phyloP scores from a whole-genome alignment of 192 early-diverging fungal species.

The Phycomyces blakesleeanus region DNA sequence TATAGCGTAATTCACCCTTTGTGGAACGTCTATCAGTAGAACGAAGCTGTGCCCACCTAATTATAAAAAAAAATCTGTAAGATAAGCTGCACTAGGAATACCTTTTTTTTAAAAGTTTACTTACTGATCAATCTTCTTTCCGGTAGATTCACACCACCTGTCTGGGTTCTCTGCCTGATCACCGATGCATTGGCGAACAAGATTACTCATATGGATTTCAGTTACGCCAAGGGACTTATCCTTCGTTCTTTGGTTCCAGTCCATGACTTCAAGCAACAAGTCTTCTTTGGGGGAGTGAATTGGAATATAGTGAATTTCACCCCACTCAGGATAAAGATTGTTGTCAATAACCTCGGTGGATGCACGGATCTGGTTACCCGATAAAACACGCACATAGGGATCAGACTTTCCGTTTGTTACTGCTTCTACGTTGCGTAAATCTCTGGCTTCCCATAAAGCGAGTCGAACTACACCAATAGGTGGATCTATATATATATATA shows the following conservation, averaged over 20 bases:
- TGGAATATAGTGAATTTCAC: conserved; percentile 75
- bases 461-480: conserved; percentile 73
- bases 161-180: conserved; percentile 19
- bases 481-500: no score
- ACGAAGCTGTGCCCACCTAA: conserved; percentile 35
- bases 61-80: neutral
- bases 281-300: conserved; percentile 65
- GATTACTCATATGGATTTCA: conserved; percentile 21
- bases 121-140: conserved; percentile 21
- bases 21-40: conserved; percentile 23
- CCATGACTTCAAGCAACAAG: conserved; percentile 65
- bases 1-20: conserved; percentile 38
- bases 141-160: conserved; percentile 27
- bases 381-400: conserved; percentile 70
- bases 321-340: conserved; percentile 78
- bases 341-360: conserved; percentile 68
- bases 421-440: conserved; percentile 70
- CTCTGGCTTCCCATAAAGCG: conserved; percentile 63
- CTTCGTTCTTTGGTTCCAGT: conserved; percentile 71
- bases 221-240: conserved; percentile 69
- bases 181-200: conserved; percentile 18
- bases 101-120: neutral
- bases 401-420: conserved; percentile 69
- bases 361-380: conserved; percentile 53
- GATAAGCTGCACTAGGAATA: neutral